A percentile compares a stretch with the other conserved stretches of the same genome.
Evolutionary conservation across 306 rosid genomes (phyloP).

Genomic region (Vigna unguiculata): DNA sequence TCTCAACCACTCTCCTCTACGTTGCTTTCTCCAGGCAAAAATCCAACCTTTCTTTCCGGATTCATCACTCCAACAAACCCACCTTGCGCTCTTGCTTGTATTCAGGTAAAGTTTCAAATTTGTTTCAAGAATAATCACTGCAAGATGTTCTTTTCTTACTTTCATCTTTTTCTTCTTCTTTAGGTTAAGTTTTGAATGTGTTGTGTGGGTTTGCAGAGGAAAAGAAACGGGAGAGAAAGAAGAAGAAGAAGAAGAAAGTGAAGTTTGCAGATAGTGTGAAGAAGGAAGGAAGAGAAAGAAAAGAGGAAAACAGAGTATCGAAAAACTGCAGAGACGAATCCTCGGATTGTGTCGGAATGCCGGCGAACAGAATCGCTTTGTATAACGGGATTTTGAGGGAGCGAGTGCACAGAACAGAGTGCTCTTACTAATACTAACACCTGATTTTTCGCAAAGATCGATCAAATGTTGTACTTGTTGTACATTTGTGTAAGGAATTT

Average conservation of each 20-base stretch:
- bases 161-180: background rate
- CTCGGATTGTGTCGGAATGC: constrained; percentile 35
- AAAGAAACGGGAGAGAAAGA: constrained; percentile 55
- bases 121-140: background rate
- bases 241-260: constrained; percentile 77
- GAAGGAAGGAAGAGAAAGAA: constrained; percentile 54
- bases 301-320: constrained; percentile 43
- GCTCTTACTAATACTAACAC: background rate
- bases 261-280: constrained; percentile 76
- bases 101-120: constrained; percentile 52
- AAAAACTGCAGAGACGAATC: constrained; percentile 41
- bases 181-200: background rate
- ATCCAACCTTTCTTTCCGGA: background rate
- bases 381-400: constrained; percentile 56
- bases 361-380: constrained; percentile 50
- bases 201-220: constrained; percentile 37
- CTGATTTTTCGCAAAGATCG: background rate
- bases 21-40: constrained; percentile 48
- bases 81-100: constrained; percentile 66
- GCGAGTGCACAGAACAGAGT: constrained; percentile 28
- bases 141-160: background rate
- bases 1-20: constrained; percentile 59
- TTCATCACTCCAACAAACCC: constrained; percentile 34
- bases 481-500: background rate
- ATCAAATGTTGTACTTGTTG: background rate